Conservation (phyloP, 129 eudicot species). For the Helianthus tuberosus region DNA sequence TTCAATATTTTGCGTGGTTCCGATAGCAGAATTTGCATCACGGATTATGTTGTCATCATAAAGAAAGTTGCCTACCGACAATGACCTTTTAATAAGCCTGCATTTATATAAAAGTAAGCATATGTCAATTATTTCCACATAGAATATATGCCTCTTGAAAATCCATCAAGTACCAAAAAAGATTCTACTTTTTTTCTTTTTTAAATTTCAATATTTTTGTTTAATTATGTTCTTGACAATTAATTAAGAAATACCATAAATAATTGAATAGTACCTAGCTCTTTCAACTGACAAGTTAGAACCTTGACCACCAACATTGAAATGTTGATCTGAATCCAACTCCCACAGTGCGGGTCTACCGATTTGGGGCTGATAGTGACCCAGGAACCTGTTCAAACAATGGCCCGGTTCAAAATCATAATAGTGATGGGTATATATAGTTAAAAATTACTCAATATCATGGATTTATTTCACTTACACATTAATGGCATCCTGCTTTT, state of each 20-base stretch:
- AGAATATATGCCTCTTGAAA: background rate
- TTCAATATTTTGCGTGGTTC: slow-evolving; percentile 36
- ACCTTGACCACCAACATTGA: slow-evolving; percentile 59
- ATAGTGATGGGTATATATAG: background rate
- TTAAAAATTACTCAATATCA: background rate
- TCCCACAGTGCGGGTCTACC: slow-evolving; percentile 98
- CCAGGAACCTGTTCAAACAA: slow-evolving; percentile 73
- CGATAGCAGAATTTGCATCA: slow-evolving; percentile 54
- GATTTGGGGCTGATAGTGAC: slow-evolving; percentile 86
- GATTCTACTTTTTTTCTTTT: background rate
- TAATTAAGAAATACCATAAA: slow-evolving; percentile 3
- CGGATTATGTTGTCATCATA: slow-evolving; percentile 64
- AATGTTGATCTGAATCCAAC: slow-evolving; percentile 93
- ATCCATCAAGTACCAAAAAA: background rate
- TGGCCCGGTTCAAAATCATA: slow-evolving; percentile 1
- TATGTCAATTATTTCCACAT: background rate
- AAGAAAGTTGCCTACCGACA: slow-evolving; percentile 83
- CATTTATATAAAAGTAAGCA: slow-evolving; percentile 21
- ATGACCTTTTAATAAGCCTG: slow-evolving; percentile 70
- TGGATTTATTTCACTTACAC: slow-evolving; percentile 53
- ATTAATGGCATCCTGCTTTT: slow-evolving; percentile 96
- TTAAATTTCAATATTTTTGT: background rate
- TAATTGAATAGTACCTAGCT: slow-evolving; percentile 50
- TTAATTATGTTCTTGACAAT: background rate
- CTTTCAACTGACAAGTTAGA: slow-evolving; percentile 52